Conservation (phyloP, 139 green algal genomes). For the Chlorella vulgaris region DNA sequence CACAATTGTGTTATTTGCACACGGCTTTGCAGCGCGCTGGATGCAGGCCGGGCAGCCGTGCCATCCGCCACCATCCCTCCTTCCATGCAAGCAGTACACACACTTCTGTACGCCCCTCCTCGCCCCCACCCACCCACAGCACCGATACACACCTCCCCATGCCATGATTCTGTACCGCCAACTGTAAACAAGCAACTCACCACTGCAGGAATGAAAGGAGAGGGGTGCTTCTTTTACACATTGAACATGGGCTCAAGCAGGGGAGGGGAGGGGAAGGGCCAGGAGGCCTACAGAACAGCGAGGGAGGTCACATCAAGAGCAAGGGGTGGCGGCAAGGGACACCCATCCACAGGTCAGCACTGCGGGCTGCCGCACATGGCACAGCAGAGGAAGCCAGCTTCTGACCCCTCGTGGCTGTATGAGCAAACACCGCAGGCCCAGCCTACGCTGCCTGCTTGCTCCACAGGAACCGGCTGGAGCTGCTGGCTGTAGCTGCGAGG, state of each 20-base stretch:
- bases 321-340: no score
- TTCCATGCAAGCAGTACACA: background rate
- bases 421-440: slow-evolving; percentile 28
- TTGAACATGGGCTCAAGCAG: no score
- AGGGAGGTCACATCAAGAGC: background rate
- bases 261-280: no score
- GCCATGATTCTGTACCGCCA: no score
- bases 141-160: no score
- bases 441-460: background rate
- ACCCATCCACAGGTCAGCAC: background rate
- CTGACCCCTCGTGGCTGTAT: slow-evolving; percentile 6
- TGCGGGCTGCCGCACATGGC: slow-evolving; percentile 17
- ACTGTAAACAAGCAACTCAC: no score
- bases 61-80: background rate
- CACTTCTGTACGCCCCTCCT: no score
- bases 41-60: background rate
- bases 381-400: slow-evolving; percentile 23
- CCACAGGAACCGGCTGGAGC: background rate
- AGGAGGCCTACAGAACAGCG: background rate
- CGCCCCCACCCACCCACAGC: no score
- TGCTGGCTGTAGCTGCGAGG: background rate
- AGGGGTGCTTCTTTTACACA: no score
- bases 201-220: no score
- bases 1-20: background rate
- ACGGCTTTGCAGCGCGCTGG: background rate